Evolutionary conservation across 148 eudicot species (phyloP).

Genomic region (Oxyria digyna): DNA sequence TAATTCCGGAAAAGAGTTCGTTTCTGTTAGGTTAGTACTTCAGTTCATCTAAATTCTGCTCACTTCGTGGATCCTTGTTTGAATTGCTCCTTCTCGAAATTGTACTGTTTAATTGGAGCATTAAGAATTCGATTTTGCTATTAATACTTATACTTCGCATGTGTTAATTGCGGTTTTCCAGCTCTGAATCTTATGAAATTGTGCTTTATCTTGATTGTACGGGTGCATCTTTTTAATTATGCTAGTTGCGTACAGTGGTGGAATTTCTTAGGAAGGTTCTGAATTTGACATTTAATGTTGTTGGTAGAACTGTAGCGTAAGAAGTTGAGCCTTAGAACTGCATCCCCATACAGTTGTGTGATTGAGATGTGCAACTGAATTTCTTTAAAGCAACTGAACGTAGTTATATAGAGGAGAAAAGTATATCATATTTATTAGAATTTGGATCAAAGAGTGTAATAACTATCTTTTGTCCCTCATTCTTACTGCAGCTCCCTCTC

Average conservation of each 20-base stretch:
- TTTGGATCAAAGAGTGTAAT: neutral
- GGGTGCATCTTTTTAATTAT: neutral
- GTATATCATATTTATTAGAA: neutral
- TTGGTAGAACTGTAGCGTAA: neutral
- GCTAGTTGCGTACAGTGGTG: neutral
- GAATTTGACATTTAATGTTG: neutral
- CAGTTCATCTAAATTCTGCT: neutral
- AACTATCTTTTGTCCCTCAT: neutral
- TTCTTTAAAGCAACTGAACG: neutral
- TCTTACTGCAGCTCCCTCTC: neutral
- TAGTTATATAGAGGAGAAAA: neutral
- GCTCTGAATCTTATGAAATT: neutral
- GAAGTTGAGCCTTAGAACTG: neutral
- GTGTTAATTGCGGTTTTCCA: neutral
- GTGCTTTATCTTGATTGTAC: neutral
- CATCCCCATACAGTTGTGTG: neutral
- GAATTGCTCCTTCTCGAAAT: neutral
- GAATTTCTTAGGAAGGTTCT: neutral
- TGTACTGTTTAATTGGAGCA: conserved; percentile 2
- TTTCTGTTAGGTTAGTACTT: neutral
- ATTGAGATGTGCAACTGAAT: neutral
- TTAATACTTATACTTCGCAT: neutral
- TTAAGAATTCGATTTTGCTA: neutral
- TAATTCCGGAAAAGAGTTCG: neutral
- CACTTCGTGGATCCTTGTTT: neutral